Conservation (phyloP, 139 green algal species). For the Diplosphaera chodatii region DNA sequence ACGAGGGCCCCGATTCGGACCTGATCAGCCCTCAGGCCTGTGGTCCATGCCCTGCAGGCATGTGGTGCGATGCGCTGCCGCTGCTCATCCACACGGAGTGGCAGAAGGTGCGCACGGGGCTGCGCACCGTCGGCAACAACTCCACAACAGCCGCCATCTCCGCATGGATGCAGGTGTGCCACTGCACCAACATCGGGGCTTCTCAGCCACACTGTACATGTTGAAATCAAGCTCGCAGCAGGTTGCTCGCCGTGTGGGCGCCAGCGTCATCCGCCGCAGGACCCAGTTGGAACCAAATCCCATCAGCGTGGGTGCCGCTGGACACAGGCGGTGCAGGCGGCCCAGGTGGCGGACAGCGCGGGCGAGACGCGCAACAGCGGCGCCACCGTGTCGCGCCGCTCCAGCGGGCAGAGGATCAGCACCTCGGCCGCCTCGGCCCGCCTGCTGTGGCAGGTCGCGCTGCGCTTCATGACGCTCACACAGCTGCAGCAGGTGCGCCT, state of each 20-base stretch:
- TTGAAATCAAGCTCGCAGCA: too few relatives aligned
- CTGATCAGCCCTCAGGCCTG: too few relatives aligned
- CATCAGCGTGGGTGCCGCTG: too few relatives aligned
- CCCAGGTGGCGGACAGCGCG: slow-evolving; percentile 4
- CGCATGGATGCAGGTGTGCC: slow-evolving; percentile 39
- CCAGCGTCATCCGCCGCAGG: too few relatives aligned
- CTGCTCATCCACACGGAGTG: slow-evolving; percentile 60
- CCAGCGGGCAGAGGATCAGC: neutral
- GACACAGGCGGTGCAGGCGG: slow-evolving; percentile 14
- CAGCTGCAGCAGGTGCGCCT: slow-evolving; percentile 45
- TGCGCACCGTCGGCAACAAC: slow-evolving; percentile 20
- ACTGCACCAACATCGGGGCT: too few relatives aligned
- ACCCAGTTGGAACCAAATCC: too few relatives aligned
- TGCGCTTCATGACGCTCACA: slow-evolving; percentile 50
- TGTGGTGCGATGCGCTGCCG: slow-evolving; percentile 72
- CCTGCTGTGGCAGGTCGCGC: slow-evolving; percentile 39
- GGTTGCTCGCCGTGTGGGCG: too few relatives aligned
- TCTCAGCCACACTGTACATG: too few relatives aligned
- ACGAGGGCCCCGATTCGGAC: too few relatives aligned
- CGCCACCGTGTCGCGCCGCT: too few relatives aligned
- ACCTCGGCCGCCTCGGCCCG: slow-evolving; percentile 45
- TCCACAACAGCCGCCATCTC: slow-evolving; percentile 29
- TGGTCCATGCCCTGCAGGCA: slow-evolving; percentile 18
- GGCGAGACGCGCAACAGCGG: too few relatives aligned
- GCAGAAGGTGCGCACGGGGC: slow-evolving; percentile 22